A percentile compares a stretch with the other conserved stretches of the same genome.
Evolutionary conservation across 2,329 filamentous ascomycete species (phyloP).

Genomic region (Aspergillus oerlinghausenensis): DNA sequence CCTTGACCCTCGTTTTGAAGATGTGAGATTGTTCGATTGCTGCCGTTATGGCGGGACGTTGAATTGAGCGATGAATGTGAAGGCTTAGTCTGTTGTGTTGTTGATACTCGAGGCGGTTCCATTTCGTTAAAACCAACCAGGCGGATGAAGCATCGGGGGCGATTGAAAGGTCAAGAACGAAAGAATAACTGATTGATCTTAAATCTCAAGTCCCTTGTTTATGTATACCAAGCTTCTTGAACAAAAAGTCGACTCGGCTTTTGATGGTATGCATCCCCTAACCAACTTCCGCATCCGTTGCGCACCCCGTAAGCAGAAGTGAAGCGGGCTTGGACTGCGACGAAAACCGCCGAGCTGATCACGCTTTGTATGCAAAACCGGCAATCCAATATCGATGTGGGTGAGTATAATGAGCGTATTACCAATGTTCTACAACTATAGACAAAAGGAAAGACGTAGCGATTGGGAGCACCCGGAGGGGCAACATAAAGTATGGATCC

Average conservation of each 20-base stretch:
- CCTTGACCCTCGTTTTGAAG: slow-evolving; percentile 1
- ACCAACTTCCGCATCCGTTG: slow-evolving; percentile 12
- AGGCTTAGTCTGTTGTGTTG: background rate
- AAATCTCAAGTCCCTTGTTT: background rate
- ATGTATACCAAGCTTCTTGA: background rate
- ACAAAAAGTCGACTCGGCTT: background rate
- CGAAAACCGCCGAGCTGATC: slow-evolving; percentile 3
- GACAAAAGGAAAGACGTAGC: slow-evolving; percentile 1
- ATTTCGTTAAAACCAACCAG: slow-evolving; percentile 3
- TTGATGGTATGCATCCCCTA: slow-evolving; percentile 5
- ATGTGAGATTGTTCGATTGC: background rate
- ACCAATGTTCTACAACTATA: slow-evolving; percentile 5
- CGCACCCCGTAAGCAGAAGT: slow-evolving; percentile 1
- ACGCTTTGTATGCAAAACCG: background rate
- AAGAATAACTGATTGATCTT: background rate
- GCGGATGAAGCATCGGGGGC: slow-evolving; percentile 10
- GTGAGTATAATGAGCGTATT: background rate
- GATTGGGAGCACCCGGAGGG: background rate
- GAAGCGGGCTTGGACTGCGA: slow-evolving; percentile 1
- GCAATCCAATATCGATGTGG: background rate
- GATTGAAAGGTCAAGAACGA: background rate
- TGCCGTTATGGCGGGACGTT: background rate
- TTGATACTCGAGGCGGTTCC: background rate
- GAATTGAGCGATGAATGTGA: background rate
- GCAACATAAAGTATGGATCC: background rate